Conservation (phyloP, 257 asterid genomes). For the Jacaranda copaia region DNA sequence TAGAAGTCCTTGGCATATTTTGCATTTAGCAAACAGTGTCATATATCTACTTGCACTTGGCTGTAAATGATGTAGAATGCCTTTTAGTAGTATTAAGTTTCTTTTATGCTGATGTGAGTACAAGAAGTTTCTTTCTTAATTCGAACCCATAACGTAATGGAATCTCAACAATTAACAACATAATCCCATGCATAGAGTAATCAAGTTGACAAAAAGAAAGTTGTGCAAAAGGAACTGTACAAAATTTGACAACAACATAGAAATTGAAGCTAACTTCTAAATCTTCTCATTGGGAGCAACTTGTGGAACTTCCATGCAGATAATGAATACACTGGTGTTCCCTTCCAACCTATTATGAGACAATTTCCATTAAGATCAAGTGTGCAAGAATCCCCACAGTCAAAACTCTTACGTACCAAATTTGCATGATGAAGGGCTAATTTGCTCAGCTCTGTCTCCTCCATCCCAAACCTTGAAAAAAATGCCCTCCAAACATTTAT, state of each 20-base stretch:
- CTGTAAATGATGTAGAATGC: constrained; percentile 14
- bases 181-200: too few species aligned
- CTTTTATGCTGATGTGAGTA: neutral
- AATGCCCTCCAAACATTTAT: constrained; percentile 49
- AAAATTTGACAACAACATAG: too few species aligned
- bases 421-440: constrained; percentile 42
- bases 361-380: constrained; percentile 43
- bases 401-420: constrained; percentile 37
- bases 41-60: neutral
- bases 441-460: constrained; percentile 42
- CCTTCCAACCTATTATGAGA: constrained; percentile 58
- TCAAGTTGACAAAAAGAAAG: too few species aligned
- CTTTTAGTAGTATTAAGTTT: neutral
- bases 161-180: too few species aligned
- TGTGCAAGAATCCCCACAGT: constrained; percentile 45
- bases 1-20: neutral
- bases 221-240: too few species aligned
- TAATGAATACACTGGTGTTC: constrained; percentile 45
- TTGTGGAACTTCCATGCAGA: constrained; percentile 52
- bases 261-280: neutral
- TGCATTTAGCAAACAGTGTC: neutral
- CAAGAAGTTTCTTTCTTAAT: too few species aligned
- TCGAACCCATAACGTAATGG: too few species aligned
- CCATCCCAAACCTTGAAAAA: constrained; percentile 48
- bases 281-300: neutral